phyloP scores from a whole-genome alignment of 371 early-diverging fungal genomes.

The Paraphysoderma sedebokerense region DNA sequence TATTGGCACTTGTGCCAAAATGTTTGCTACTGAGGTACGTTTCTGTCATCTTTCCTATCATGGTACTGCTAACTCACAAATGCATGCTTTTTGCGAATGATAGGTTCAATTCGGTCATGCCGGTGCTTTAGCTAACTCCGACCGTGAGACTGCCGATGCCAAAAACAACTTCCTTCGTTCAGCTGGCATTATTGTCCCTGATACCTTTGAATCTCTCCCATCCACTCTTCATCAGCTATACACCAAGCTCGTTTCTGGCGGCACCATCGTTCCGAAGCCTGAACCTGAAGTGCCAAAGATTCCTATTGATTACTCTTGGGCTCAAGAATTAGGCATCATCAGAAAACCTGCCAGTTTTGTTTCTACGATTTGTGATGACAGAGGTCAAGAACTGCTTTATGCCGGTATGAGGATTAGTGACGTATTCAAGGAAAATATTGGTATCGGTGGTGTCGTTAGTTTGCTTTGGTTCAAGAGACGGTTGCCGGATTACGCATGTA shows the following conservation, averaged over 20 bases:
- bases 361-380: conserved; percentile 95
- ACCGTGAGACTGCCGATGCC: conserved; percentile 88
- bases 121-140: conserved; percentile 90
- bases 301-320: conserved; percentile 97
- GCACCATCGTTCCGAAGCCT: conserved; percentile 42
- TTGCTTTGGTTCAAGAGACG: conserved; percentile 97
- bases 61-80: not conserved
- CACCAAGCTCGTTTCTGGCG: conserved; percentile 51
- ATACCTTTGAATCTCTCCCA: conserved; percentile 91
- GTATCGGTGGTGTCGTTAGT: conserved; percentile 91
- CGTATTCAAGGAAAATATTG: conserved; percentile 93
- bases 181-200: conserved; percentile 83
- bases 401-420: conserved; percentile 96
- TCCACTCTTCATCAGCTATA: conserved; percentile 56
- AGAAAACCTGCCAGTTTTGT: conserved; percentile 96
- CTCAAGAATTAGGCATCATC: conserved; percentile 92
- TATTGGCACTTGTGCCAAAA: conserved; percentile 95
- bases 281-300: conserved; percentile 96
- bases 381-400: conserved; percentile 94
- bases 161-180: conserved; percentile 80
- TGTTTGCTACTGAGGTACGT: conserved; percentile 96
- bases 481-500: conserved; percentile 81
- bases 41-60: conserved; percentile 8
- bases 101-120: conserved; percentile 98
- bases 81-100: not conserved